These are phyloP conservation scores for Dacryopinax primogenitus DNA, from an alignment of 768 basidiomycete genomes.

Conservation along the genomic window DNA sequence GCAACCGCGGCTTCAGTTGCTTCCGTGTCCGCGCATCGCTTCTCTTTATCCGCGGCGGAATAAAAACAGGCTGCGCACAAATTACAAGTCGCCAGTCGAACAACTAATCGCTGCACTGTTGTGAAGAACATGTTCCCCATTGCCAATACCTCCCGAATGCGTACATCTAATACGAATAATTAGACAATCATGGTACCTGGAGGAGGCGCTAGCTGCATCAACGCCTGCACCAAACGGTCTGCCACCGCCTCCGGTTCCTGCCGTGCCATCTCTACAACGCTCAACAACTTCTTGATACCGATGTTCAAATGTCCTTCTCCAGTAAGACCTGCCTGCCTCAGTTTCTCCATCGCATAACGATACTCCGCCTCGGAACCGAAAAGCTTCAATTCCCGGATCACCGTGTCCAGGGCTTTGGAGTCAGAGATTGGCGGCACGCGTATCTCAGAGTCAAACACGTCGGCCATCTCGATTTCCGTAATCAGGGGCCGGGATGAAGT, in stretches of 20 bases:
- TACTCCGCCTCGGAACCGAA: constrained; percentile 49
- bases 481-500: constrained; percentile 79
- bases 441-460: constrained; percentile 78
- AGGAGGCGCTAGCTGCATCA: constrained; percentile 11
- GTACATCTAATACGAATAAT: not conserved
- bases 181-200: not conserved
- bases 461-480: constrained; percentile 75
- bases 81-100: too few relatives aligned
- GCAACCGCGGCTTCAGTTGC: not conserved
- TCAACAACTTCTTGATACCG: constrained; percentile 88
- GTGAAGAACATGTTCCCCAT: too few relatives aligned
- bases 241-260: constrained; percentile 82
- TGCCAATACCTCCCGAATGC: too few relatives aligned
- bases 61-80: too few relatives aligned
- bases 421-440: constrained; percentile 69
- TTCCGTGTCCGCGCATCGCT: not conserved
- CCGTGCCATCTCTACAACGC: constrained; percentile 87
- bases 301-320: constrained; percentile 50
- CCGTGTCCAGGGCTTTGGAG: constrained; percentile 55
- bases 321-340: constrained; percentile 64
- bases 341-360: constrained; percentile 45
- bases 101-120: too few relatives aligned
- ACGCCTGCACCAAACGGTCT: constrained; percentile 42
- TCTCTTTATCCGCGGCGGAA: too few relatives aligned
- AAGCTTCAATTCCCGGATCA: constrained; percentile 66